Base-by-base conservation (phyloP, 2,329 filamentous ascomycete genomes). In the Phaeophleospora eucalypticola region DNA sequence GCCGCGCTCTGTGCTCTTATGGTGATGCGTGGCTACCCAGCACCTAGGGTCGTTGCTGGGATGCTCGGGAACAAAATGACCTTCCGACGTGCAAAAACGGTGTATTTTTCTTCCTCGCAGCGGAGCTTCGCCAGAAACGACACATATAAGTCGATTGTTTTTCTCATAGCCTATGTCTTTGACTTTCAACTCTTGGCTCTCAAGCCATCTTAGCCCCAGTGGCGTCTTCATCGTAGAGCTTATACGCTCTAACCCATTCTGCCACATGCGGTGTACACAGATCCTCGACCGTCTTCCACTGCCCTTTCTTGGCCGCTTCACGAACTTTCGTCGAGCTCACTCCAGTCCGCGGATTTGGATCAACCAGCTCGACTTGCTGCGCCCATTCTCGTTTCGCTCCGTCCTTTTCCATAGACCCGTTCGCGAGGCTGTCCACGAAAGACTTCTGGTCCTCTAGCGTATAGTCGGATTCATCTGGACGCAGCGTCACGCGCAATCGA, bases 301-400 rank as follows among this genome's bases (percentile, higher is more conserved):
- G 73, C 9, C 66, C 62, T 4, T 57, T 59, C 48, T 70, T 73
- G 1, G 78, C 78, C 4, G 81, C 77, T 24, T 75, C 72, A 41
- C 86, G 73, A 36, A 84, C 83, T 57, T 71, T 75, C 4, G 87
- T 89, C 53, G 74, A 78, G 58, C 78, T 80, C 3, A 80, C 67
- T 3, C 73, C 66, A 7, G 67, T 70, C 4, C 70, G 74, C 1
- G 68, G 71, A 14, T 67, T 68, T 0, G 73, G 78, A 14, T 78
- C 69, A 1, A 82, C 77, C 62, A 88, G 65, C 49, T 81, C 77
- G 21, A 90, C 77, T 53, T 75, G 72, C 4, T 60, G 62, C 33
- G 72, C 75, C 86, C 86, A 90, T 49, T 72, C 71, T 32, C 53
- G 66, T 56, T 71, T 69, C 1, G 79, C 83, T 0, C 82, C 83